These are phyloP conservation scores for Haematococcus sp. DNA, from an alignment of 139 green algal genomes.

Conservation along the genomic window DNA sequence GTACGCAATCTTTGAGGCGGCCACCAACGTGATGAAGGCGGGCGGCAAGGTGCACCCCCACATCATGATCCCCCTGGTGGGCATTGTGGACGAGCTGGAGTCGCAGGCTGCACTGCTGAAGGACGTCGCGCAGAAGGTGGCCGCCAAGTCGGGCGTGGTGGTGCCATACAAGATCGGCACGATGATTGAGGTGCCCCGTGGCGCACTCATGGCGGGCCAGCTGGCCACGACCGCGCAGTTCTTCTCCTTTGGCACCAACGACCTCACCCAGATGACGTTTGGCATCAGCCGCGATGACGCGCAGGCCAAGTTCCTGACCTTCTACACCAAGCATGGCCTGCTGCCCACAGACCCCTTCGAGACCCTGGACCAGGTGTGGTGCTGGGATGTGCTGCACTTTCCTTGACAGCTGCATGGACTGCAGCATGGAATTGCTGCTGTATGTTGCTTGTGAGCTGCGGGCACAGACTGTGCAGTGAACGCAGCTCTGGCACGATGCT, in stretches of 20 bases:
- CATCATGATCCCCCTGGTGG: conserved; percentile 94
- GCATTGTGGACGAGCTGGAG: conserved; percentile 68
- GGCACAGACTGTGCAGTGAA: too few species aligned
- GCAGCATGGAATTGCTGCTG: too few species aligned
- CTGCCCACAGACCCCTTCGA: conserved; percentile 80
- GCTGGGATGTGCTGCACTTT: too few species aligned
- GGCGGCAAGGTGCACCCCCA: conserved; percentile 63
- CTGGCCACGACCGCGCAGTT: conserved; percentile 84
- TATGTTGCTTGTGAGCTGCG: too few species aligned
- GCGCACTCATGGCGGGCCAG: conserved; percentile 46
- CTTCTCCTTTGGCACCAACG: conserved; percentile 93
- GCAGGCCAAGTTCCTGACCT: conserved; percentile 77
- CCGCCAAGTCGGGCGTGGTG: background rate
- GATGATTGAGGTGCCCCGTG: conserved; percentile 79
- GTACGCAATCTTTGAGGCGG: conserved; percentile 83
- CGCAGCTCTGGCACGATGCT: too few species aligned
- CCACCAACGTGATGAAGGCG: conserved; percentile 45
- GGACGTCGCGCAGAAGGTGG: conserved; percentile 36
- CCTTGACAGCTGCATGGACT: too few species aligned
- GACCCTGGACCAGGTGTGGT: conserved; percentile 67
- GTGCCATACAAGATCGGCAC: conserved; percentile 54
- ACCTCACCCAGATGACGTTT: conserved; percentile 86
- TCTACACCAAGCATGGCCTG: conserved; percentile 42
- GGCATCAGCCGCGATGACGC: conserved; percentile 84
- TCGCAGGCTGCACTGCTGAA: conserved; percentile 56